These are phyloP conservation scores for Blastobotrys niveus DNA, from an alignment of 1,139 yeast species.

Conservation along the genomic window DNA sequence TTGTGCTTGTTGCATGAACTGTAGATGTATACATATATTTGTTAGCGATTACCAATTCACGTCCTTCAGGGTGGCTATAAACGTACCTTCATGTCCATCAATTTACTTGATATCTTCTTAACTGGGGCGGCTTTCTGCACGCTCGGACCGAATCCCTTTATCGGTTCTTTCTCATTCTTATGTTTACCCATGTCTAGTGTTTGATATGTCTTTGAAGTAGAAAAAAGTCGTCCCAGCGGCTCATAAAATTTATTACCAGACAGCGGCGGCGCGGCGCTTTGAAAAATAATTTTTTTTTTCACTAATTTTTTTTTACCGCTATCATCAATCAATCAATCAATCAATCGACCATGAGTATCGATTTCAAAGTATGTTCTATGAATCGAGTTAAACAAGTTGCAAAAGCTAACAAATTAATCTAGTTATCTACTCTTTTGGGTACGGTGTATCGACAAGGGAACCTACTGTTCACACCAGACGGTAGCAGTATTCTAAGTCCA, in stretches of 20 bases:
- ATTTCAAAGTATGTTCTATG: constrained; percentile 24
- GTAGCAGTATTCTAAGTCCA: constrained; percentile 76
- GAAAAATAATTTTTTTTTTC: constrained; percentile 8
- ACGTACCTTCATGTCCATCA: constrained; percentile 70
- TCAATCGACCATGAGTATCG: constrained; percentile 26
- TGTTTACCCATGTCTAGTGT: not conserved
- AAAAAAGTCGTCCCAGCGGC: constrained; percentile 5
- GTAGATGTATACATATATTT: not conserved
- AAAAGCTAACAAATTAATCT: constrained; percentile 9
- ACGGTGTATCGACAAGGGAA: constrained; percentile 94
- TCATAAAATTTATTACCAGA: constrained; percentile 3
- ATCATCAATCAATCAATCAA: constrained; percentile 1
- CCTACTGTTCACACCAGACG: constrained; percentile 80
- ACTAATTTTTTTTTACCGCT: not conserved
- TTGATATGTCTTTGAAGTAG: not conserved
- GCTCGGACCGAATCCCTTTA: constrained; percentile 18
- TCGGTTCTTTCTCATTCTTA: constrained; percentile 2
- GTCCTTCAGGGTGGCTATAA: constrained; percentile 3
- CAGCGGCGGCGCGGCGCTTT: too few species aligned
- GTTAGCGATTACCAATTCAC: not conserved
- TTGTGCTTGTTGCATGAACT: constrained; percentile 48
- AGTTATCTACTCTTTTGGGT: constrained; percentile 82
- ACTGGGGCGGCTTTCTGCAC: constrained; percentile 19
- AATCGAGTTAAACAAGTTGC: not conserved
- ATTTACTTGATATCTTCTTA: constrained; percentile 49